Conservation (phyloP, 2,329 filamentous ascomycete genomes). For the Fusarium nanum region DNA sequence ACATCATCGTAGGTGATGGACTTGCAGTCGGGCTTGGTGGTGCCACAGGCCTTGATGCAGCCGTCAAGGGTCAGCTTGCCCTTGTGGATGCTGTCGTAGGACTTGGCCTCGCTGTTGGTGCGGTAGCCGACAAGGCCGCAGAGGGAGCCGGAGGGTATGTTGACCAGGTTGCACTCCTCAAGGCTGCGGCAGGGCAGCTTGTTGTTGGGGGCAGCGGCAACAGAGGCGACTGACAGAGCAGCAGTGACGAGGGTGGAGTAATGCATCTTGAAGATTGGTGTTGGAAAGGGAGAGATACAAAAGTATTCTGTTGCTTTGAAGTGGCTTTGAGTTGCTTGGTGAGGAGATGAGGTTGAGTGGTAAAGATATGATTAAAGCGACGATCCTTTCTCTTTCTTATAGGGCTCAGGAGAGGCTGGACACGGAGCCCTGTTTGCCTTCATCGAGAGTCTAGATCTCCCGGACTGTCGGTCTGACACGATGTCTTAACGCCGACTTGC, state of each 20-base stretch:
- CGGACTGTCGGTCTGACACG: neutral
- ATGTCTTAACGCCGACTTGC: neutral
- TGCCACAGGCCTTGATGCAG: neutral
- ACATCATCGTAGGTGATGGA: neutral
- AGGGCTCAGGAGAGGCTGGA: neutral
- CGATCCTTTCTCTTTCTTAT: neutral
- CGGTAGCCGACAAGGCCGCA: neutral
- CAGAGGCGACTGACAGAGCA: neutral
- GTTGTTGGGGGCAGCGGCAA: neutral
- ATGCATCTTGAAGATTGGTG: neutral
- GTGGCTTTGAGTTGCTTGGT: neutral
- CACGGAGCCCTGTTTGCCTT: neutral
- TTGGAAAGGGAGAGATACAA: neutral
- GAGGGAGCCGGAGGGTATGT: neutral
- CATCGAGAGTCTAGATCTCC: neutral
- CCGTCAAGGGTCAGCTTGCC: neutral
- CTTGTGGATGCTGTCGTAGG: neutral
- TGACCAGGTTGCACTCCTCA: neutral
- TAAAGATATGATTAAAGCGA: neutral
- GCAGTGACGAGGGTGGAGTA: neutral
- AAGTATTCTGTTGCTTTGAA: neutral
- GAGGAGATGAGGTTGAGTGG: neutral
- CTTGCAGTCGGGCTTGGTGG: neutral
- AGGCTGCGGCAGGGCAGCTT: slow-evolving; percentile 2
- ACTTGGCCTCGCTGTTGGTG: neutral